Evolutionary conservation across 805 yeast species (phyloP).

Genomic region (Brettanomyces sp.): DNA sequence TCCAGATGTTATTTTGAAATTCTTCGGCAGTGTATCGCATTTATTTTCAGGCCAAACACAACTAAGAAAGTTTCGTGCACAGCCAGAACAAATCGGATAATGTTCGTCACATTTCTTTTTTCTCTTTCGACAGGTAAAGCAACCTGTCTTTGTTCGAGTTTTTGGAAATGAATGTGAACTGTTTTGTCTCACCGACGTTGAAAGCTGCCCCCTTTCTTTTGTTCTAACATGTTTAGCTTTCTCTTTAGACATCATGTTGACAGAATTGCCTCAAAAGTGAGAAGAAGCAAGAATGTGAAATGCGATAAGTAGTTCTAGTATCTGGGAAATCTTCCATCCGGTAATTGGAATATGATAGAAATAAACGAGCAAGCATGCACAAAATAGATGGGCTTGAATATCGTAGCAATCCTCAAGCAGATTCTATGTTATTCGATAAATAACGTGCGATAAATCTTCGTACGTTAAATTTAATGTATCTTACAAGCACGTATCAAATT

Average conservation of each 20-base stretch:
- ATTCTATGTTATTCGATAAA: too few species aligned
- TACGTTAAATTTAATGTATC: too few species aligned
- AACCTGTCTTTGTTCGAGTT: constrained; percentile 25
- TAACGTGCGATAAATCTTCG: too few species aligned
- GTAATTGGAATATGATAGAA: not conserved
- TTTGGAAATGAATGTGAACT: not conserved
- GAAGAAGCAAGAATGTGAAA: not conserved
- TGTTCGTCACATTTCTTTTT: constrained; percentile 29
- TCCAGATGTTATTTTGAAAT: constrained; percentile 17
- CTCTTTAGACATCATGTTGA: constrained; percentile 1
- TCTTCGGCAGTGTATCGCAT: constrained; percentile 18
- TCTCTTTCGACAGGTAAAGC: constrained; percentile 29
- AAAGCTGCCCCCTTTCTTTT: not conserved
- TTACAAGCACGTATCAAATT: too few species aligned
- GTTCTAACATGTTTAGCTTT: not conserved
- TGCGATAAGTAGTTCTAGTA: not conserved
- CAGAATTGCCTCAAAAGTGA: not conserved
- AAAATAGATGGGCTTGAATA: not conserved
- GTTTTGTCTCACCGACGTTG: not conserved
- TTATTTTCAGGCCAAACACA: constrained; percentile 24
- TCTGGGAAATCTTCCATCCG: constrained; percentile 1
- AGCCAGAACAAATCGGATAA: constrained; percentile 25
- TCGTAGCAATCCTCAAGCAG: too few species aligned
- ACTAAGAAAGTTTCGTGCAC: constrained; percentile 24
- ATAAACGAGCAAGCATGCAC: not conserved